Percentiles rank a stretch among this genome's conserved stretches.
Evolutionary conservation across 192 early-diverging fungal species (phyloP).

Genomic region (Podochytrium sp.): DNA sequence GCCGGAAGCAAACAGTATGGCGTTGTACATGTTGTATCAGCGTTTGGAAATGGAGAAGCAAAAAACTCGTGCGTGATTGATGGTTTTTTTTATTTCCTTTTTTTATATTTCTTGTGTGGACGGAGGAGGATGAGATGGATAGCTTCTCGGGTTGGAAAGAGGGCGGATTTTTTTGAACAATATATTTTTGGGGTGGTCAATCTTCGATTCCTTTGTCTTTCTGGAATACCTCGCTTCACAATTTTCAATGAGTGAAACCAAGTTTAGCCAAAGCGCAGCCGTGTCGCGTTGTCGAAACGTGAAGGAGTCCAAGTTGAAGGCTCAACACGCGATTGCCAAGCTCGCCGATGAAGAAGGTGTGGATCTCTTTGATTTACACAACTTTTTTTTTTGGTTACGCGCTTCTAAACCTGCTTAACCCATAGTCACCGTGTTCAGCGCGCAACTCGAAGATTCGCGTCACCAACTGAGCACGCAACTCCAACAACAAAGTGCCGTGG

Average conservation of each 20-base stretch:
- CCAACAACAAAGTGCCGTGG: conserved; percentile 8
- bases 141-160: neutral
- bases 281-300: conserved; percentile 24
- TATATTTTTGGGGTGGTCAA: neutral
- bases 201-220: neutral
- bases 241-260: conserved; percentile 16
- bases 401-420: neutral
- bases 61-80: conserved; percentile 8
- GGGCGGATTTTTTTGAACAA: neutral
- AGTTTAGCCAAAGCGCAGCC: conserved; percentile 18
- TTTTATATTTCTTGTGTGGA: neutral
- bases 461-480: conserved; percentile 24
- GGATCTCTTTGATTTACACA: neutral
- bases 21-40: conserved; percentile 87
- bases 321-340: conserved; percentile 23
- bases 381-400: neutral
- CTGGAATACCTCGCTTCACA: conserved; percentile 22
- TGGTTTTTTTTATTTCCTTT: too few species aligned
- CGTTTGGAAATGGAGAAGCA: conserved; percentile 81
- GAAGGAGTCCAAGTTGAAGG: conserved; percentile 32
- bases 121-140: neutral
- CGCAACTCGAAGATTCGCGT: conserved; percentile 6
- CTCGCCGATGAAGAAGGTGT: conserved; percentile 33
- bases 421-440: conserved; percentile 10
- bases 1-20: conserved; percentile 85